These are phyloP conservation scores for Priceomyces castillae DNA, from an alignment of 805 yeast species.

Conservation along the genomic window DNA sequence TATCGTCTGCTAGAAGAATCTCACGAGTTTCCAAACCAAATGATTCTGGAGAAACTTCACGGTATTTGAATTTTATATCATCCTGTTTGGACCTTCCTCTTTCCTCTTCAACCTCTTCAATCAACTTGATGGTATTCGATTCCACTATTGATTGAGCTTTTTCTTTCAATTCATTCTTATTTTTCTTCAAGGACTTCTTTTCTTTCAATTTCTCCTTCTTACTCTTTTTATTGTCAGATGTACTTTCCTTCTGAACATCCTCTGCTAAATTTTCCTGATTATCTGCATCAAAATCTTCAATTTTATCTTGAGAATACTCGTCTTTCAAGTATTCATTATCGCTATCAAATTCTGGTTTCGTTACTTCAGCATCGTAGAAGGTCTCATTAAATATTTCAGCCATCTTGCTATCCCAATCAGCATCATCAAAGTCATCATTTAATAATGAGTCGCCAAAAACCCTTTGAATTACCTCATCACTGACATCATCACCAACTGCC, in stretches of 20 bases:
- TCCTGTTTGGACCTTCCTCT: conserved; percentile 53
- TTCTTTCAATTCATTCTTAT: conserved; percentile 57
- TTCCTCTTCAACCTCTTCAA: conserved; percentile 68
- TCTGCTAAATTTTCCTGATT: conserved; percentile 9
- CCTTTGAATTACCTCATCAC: conserved; percentile 55
- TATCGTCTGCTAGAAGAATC: conserved; percentile 86
- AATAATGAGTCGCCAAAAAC: conserved; percentile 75
- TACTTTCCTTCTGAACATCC: conserved; percentile 17
- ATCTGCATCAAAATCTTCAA: conserved; percentile 12
- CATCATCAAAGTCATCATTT: conserved; percentile 84
- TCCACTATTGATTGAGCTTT: conserved; percentile 80
- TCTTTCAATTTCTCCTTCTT: conserved; percentile 57
- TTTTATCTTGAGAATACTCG: conserved; percentile 16
- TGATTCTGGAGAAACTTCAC: conserved; percentile 93
- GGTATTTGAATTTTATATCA: conserved; percentile 66
- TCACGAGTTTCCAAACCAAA: conserved; percentile 85
- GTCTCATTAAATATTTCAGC: conserved; percentile 82
- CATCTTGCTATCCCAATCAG: conserved; percentile 89
- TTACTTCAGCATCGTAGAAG: conserved; percentile 54
- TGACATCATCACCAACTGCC: conserved; percentile 64
- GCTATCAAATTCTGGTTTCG: conserved; percentile 40
- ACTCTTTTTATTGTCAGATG: conserved; percentile 33
- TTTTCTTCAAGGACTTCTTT: conserved; percentile 58
- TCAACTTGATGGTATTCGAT: conserved; percentile 58
- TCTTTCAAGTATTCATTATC: conserved; percentile 33